These are phyloP conservation scores for Ceratobasidium sp. DNA, from an alignment of 1,284 basidiomycete species.

Conservation along the genomic window DNA sequence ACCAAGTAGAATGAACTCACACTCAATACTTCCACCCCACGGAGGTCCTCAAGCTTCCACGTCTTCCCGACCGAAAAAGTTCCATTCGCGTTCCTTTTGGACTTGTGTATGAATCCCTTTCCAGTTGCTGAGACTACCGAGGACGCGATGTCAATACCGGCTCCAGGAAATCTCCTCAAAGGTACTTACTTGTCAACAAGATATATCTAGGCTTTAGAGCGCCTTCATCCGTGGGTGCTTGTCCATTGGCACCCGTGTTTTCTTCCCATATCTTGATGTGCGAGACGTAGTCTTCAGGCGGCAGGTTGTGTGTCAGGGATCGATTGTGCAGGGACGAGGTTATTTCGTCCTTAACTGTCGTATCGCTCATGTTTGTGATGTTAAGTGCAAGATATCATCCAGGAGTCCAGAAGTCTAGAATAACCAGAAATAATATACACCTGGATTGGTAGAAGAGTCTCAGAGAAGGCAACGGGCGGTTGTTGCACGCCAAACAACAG, in stretches of 20 bases:
- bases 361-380: conserved; percentile 22
- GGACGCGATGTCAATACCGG: conserved; percentile 33
- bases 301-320: conserved; percentile 35
- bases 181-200: conserved; percentile 82
- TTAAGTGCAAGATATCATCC: neutral
- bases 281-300: conserved; percentile 78
- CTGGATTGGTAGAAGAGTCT: too few relatives aligned
- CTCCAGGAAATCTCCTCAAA: conserved; percentile 10
- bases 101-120: conserved; percentile 89
- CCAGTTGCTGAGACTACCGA: conserved; percentile 73
- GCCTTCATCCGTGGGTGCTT: conserved; percentile 69
- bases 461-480: too few relatives aligned
- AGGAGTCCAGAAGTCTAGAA: neutral
- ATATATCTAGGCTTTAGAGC: conserved; percentile 87
- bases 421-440: conserved; percentile 6
- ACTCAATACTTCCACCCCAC: conserved; percentile 79
- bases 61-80: conserved; percentile 98
- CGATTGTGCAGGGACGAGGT: conserved; percentile 26
- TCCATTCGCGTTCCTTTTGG: conserved; percentile 94
- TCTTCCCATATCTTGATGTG: conserved; percentile 92
- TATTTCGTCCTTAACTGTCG: conserved; percentile 30
- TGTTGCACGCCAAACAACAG: neutral
- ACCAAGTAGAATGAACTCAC: conserved; percentile 63
- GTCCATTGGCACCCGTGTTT: conserved; percentile 58
- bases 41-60: conserved; percentile 89